Evolutionary conservation across 306 rosid genomes (phyloP), one percentile per base, ranked within the genome.

Genomic region (Carpinus fangiana): DNA sequence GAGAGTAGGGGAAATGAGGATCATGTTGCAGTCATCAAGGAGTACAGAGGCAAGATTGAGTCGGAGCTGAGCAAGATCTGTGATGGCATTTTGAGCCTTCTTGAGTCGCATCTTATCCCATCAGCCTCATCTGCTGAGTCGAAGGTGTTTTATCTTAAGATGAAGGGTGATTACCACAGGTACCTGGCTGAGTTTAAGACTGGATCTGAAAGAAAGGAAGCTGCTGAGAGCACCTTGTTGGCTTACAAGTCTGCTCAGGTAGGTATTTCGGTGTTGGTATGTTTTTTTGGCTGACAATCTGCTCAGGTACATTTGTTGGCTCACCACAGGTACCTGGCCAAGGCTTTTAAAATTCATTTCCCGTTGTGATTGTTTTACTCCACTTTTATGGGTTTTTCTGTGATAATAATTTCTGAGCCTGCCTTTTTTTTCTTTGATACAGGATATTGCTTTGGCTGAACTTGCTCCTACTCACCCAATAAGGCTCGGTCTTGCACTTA

Each of bases 211-310:
- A 89, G 98, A 71, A 93, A 91, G 83, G 98, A 93, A 73, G 97
- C 98, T 59, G 97, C 98, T 2, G 97, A 93, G 90, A 91, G 86
- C 89, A 93, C 98, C 61, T 81, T 91, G 82, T 85, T 93, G 82
- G 98, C 98, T 69, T 93, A 93, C 92, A 93, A 91, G 82, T 91
- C 97, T 28, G 98, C 98, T 81, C 98, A 93, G 96, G 98, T 93
- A 45, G 76, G 89, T 56, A 28, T 31, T 18, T 26, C 18, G 59
- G 31, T 59, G 65, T 59, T 59, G 65, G 36, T 59, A 59, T 36
- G 65, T 59, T 59, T 59, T 48, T 23, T 85, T 93, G 82, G 98
- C 98, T 69, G 90, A 93, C 92, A 93, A 81, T 90, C 96, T 28
- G 97, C 97, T 82, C 96, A 91, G 96, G 97, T 93, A 45, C 74